These are phyloP conservation scores for Cytospora piceicola DNA, from an alignment of 2,329 filamentous ascomycete genomes.

Conservation along the genomic window DNA sequence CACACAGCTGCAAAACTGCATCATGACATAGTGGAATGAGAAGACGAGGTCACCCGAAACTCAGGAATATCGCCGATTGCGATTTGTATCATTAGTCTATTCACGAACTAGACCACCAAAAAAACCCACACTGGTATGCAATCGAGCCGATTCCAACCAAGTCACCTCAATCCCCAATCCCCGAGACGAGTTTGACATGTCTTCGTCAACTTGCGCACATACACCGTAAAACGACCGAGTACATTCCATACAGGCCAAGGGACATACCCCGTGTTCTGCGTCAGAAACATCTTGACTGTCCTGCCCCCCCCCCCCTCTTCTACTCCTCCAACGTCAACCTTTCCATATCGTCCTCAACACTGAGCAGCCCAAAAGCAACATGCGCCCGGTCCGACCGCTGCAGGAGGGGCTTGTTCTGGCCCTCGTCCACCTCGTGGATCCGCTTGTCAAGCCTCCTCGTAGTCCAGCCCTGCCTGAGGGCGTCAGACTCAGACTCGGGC, in stretches of 20 bases:
- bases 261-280: not conserved
- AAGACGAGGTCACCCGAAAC: conserved; percentile 24
- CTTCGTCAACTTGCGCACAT: not conserved
- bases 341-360: conserved; percentile 76
- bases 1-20: not conserved
- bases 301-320: not conserved
- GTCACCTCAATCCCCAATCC: conserved; percentile 24
- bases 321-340: conserved; percentile 57
- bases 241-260: not conserved
- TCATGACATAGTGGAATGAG: conserved; percentile 25
- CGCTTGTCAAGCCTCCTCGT: conserved; percentile 55
- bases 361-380: conserved; percentile 78
- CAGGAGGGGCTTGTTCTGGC: conserved; percentile 56
- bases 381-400: conserved; percentile 66
- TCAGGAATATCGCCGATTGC: not conserved
- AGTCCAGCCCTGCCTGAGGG: conserved; percentile 43
- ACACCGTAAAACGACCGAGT: not conserved
- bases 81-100: conserved; percentile 30
- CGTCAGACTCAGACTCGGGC: conserved; percentile 41
- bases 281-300: not conserved
- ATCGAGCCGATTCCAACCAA: conserved; percentile 11
- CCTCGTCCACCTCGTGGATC: conserved; percentile 52
- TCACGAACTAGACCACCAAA: conserved; percentile 21
- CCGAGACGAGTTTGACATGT: not conserved
- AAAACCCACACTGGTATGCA: conserved; percentile 15